A percentile compares a stretch with the other conserved stretches of the same genome.
Evolutionary conservation across 2,329 filamentous ascomycete genomes (phyloP).

Genomic region (Corinectria fuckeliana): DNA sequence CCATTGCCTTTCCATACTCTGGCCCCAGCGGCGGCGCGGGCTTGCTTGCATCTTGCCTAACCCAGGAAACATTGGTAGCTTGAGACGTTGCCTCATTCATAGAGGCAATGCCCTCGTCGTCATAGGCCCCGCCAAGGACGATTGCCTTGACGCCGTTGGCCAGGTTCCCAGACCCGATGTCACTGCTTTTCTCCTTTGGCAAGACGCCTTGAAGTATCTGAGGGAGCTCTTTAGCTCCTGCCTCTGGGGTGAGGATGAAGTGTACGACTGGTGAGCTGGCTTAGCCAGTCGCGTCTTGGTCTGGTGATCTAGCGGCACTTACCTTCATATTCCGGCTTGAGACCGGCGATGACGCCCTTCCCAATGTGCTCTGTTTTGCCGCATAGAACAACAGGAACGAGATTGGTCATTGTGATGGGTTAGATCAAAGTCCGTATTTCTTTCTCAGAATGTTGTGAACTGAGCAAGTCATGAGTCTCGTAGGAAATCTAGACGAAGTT

Average conservation of each 20-base stretch:
- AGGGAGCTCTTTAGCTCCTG: slow-evolving; percentile 29
- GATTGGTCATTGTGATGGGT: neutral
- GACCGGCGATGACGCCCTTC: slow-evolving; percentile 27
- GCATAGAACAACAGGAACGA: slow-evolving; percentile 32
- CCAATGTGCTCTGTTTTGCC: slow-evolving; percentile 35
- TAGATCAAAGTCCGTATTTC: neutral
- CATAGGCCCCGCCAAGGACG: slow-evolving; percentile 34
- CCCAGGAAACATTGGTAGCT: slow-evolving; percentile 27
- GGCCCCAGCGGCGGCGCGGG: slow-evolving; percentile 33
- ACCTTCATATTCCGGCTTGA: slow-evolving; percentile 39
- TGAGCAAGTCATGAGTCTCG: neutral
- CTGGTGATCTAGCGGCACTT: neutral
- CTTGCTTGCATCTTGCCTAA: slow-evolving; percentile 32
- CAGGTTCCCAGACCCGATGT: slow-evolving; percentile 9
- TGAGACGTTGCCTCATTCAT: slow-evolving; percentile 21
- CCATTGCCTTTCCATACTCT: slow-evolving; percentile 37
- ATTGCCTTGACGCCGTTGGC: slow-evolving; percentile 15
- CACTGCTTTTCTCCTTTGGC: neutral
- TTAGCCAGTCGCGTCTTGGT: neutral
- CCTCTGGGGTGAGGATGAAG: slow-evolving; percentile 26
- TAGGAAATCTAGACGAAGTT: neutral
- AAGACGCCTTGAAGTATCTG: slow-evolving; percentile 19
- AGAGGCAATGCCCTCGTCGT: slow-evolving; percentile 3
- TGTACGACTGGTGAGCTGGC: slow-evolving; percentile 25
- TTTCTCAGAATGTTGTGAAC: neutral